Conservation (phyloP, 257 asterid species). For the Nicotiana tabacum region DNA sequence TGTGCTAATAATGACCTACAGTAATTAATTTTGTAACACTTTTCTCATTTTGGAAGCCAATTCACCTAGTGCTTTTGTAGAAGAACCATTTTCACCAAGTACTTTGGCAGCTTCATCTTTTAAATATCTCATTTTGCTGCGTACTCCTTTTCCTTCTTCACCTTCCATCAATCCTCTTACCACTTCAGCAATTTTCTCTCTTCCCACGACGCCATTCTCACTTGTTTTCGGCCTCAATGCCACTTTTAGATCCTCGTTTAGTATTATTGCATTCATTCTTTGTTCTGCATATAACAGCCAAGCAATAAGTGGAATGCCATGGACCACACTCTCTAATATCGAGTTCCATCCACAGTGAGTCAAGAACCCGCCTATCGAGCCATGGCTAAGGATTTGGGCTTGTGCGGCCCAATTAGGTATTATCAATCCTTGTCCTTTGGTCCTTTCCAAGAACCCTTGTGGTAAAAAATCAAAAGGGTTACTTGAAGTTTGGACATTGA, state of each 20-base stretch:
- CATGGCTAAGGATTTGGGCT: conserved; percentile 35
- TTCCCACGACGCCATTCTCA: conserved; percentile 14
- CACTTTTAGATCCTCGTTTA: conserved; percentile 19
- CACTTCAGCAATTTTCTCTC: conserved; percentile 11
- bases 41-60: conserved; percentile 10
- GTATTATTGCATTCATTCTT: conserved; percentile 31
- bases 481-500: conserved; percentile 11
- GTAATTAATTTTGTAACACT: neutral
- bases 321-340: conserved; percentile 30
- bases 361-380: conserved; percentile 34
- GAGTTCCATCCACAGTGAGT: conserved; percentile 61
- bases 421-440: conserved; percentile 33
- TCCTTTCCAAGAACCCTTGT: conserved; percentile 37
- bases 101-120: conserved; percentile 19
- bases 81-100: conserved; percentile 12
- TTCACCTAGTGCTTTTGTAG: conserved; percentile 5
- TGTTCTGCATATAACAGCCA: conserved; percentile 54
- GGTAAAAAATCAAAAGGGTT: conserved; percentile 55
- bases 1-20: neutral
- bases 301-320: conserved; percentile 40
- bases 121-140: conserved; percentile 10
- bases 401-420: conserved; percentile 58
- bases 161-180: conserved; percentile 18
- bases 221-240: conserved; percentile 15
- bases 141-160: conserved; percentile 21